Conservation (phyloP, 2,329 filamentous ascomycete genomes). For the Penicillium sp. region DNA sequence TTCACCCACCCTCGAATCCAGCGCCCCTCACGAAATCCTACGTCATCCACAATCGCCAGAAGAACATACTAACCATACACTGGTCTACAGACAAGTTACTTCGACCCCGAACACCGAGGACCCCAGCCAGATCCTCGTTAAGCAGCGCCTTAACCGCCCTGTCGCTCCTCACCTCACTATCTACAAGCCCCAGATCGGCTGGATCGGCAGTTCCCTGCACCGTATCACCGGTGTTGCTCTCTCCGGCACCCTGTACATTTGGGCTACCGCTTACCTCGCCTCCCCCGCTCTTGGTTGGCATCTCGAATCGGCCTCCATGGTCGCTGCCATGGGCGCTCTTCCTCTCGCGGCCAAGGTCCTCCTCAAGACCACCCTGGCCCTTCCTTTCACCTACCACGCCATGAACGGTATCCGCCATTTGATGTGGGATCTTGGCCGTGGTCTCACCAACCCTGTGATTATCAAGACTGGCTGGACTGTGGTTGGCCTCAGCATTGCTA, state of each 20-base stretch:
- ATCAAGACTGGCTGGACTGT: conserved; percentile 64
- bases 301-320: conserved; percentile 61
- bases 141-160: conserved; percentile 78
- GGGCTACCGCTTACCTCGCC: conserved; percentile 74
- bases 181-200: conserved; percentile 85
- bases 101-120: conserved; percentile 32
- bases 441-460: conserved; percentile 63
- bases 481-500: conserved; percentile 54
- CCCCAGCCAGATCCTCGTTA: conserved; percentile 61
- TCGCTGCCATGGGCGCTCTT: conserved; percentile 62
- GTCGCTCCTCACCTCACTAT: conserved; percentile 80
- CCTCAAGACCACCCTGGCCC: conserved; percentile 58
- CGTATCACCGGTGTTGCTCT: conserved; percentile 78
- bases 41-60: conserved; percentile 25
- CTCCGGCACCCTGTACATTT: conserved; percentile 73
- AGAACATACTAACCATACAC: conserved; percentile 12
- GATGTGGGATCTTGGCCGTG: conserved; percentile 64
- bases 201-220: conserved; percentile 71
- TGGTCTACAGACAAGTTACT: conserved; percentile 28
- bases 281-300: conserved; percentile 73
- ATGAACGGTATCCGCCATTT: conserved; percentile 71
- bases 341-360: conserved; percentile 57
- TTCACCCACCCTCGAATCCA: background rate
- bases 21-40: conserved; percentile 13
- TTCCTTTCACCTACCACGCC: conserved; percentile 66